phyloP scores from a whole-genome alignment of 2,329 filamentous ascomycete species.

The Aspergillus thermomutatus region DNA sequence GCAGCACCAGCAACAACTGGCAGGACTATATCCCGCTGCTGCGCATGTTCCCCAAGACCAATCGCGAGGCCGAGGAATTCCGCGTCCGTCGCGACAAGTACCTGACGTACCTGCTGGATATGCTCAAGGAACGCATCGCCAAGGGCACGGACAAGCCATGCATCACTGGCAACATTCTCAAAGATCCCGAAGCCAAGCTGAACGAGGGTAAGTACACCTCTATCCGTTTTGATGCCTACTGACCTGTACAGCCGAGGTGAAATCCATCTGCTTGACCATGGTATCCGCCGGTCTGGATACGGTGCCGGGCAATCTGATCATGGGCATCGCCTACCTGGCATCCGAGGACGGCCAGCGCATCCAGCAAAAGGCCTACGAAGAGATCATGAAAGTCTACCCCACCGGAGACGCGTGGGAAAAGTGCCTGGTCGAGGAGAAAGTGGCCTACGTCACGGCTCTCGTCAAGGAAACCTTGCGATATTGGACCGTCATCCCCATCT shows the following conservation, averaged over 20 bases:
- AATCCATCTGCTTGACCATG: conserved; percentile 78
- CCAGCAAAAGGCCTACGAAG: conserved; percentile 65
- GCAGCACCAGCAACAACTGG: conserved; percentile 79
- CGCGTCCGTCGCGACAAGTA: conserved; percentile 66
- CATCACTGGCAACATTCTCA: conserved; percentile 67
- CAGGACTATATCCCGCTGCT: conserved; percentile 79
- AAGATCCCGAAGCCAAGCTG: conserved; percentile 66
- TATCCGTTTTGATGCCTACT: background rate
- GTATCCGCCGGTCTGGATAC: conserved; percentile 79
- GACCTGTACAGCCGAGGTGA: conserved; percentile 62
- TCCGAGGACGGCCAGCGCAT: conserved; percentile 65
- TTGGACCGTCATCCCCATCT: conserved; percentile 78
- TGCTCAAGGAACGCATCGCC: conserved; percentile 59
- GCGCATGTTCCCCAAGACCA: conserved; percentile 61
- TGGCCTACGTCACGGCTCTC: conserved; percentile 72
- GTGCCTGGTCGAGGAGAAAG: conserved; percentile 69
- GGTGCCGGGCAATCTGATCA: conserved; percentile 73
- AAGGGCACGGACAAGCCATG: conserved; percentile 65
- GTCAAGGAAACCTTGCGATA: conserved; percentile 76
- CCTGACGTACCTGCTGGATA: conserved; percentile 56
- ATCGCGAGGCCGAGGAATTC: conserved; percentile 61
- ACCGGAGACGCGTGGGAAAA: conserved; percentile 72
- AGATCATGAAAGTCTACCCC: conserved; percentile 69
- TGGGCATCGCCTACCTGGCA: conserved; percentile 75
- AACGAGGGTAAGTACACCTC: conserved; percentile 53